phyloP scores from a whole-genome alignment of 1,139 yeast genomes.

The Cylindricascospora bacillispora region DNA sequence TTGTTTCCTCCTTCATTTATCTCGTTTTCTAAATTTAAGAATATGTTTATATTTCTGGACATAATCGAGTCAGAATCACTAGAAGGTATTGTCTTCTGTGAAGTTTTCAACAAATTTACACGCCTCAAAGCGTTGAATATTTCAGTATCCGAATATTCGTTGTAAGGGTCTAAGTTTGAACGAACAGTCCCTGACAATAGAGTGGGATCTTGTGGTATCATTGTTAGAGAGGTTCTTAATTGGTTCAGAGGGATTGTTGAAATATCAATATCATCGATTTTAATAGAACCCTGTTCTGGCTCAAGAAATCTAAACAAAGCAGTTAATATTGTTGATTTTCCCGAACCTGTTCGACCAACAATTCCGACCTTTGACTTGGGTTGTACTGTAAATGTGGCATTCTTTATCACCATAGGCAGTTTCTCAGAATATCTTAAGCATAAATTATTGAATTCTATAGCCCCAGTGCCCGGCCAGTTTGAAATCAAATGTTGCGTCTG shows the following conservation, averaged over 20 bases:
- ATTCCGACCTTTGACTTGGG: conserved; percentile 57
- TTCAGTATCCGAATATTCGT: conserved; percentile 49
- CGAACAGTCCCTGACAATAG: conserved; percentile 69
- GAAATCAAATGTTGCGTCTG: conserved; percentile 41
- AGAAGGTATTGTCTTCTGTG: conserved; percentile 15
- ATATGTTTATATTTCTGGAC: conserved; percentile 58
- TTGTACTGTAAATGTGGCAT: conserved; percentile 32
- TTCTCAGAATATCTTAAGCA: conserved; percentile 52
- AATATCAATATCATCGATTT: conserved; percentile 76
- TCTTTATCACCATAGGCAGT: conserved; percentile 49
- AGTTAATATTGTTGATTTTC: conserved; percentile 57
- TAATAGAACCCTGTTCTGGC: conserved; percentile 64
- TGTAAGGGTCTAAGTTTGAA: conserved; percentile 65
- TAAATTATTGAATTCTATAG: conserved; percentile 42
- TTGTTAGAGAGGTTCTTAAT: conserved; percentile 66
- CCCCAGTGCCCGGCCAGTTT: conserved; percentile 44
- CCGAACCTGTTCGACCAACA: conserved; percentile 76
- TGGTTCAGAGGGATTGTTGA: conserved; percentile 61
- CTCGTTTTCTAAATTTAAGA: conserved; percentile 47
- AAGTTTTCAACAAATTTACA: conserved; percentile 48
- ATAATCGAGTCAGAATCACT: conserved; percentile 9
- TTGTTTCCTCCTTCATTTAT: conserved; percentile 79
- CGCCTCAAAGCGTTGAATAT: conserved; percentile 70
- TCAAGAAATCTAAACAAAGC: conserved; percentile 54
- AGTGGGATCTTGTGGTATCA: conserved; percentile 86